phyloP scores from a whole-genome alignment of 768 basidiomycete species.

The Aureoboletus auriporus region DNA sequence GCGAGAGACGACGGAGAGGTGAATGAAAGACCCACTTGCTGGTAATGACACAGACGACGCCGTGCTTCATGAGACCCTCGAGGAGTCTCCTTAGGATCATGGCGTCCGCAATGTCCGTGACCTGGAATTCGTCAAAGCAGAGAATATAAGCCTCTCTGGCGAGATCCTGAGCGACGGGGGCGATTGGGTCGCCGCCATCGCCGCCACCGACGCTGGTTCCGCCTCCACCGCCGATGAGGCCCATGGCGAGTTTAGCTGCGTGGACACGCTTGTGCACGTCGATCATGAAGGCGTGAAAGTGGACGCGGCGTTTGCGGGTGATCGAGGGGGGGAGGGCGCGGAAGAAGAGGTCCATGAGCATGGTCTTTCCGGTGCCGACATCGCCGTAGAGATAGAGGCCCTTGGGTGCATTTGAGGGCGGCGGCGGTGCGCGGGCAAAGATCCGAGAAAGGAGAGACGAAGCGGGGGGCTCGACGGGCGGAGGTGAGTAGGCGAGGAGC shows the following conservation, averaged over 20 bases:
- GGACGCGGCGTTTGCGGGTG: conserved; percentile 79
- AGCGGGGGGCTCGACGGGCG: conserved; percentile 39
- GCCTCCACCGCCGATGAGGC: conserved; percentile 42
- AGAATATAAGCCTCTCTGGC: conserved; percentile 81
- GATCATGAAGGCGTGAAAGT: conserved; percentile 99
- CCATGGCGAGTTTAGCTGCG: conserved; percentile 69
- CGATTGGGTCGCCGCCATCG: conserved; percentile 68
- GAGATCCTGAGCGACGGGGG: conserved; percentile 82
- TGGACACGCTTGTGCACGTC: conserved; percentile 95
- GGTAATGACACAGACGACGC: conserved; percentile 93
- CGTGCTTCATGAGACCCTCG: conserved; percentile 80
- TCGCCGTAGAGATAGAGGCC: conserved; percentile 95
- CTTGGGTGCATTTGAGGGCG: conserved; percentile 56
- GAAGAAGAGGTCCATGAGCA: conserved; percentile 99
- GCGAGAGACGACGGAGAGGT: neutral
- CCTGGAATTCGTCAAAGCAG: conserved; percentile 99
- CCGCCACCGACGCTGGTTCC: conserved; percentile 25
- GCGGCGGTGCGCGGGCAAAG: conserved; percentile 34
- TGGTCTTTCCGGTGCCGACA: conserved; percentile 96
- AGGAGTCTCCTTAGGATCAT: conserved; percentile 94
- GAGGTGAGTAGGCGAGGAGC: conserved; percentile 67
- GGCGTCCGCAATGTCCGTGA: conserved; percentile 96
- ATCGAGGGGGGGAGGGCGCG: conserved; percentile 68
- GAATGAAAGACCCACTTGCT: conserved; percentile 69
- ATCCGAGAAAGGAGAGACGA: conserved; percentile 23